Evolutionary conservation across 768 basidiomycete species (phyloP), one percentile per base, ranked within the genome.

Genomic region (Suillus occidentalis): DNA sequence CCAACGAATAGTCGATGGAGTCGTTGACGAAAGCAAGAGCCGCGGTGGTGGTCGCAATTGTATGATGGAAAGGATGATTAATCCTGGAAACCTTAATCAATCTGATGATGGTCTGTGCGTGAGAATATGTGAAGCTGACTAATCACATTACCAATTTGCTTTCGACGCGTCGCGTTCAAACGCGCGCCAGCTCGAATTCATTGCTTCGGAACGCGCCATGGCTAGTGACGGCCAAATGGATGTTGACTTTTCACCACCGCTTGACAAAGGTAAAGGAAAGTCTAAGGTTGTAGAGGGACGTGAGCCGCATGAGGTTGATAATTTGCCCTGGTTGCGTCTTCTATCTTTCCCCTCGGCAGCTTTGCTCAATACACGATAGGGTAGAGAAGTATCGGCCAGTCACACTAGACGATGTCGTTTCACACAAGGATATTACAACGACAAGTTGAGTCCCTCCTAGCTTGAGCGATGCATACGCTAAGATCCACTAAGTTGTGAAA

Each of bases 371-470:
- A 62, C 60, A 52, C 62, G 40, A 53, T 68, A 97, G 97, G 97
- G 97, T 99, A 43, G 97, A 99, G 77, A 98, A 99, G 78, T 99
- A 98, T 79, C 81, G 97, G 62, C 97, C 97, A 14, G 90, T 89
- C 10, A 90, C 91, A 3, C 79, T 99, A 63, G 89, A 91, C 70
- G 97, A 99, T 70, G 94, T 99, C 25, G 97, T 99, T 9, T 97
- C 97, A 0, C 97, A 99, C 73, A 89, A 92, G 68, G 95, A 97
- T 73, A 99, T 99, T 68, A 98, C 91, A 2, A 86, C 82, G 55
- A 99, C 97, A 9, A 98, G 97, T 99, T 59, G 66, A 9, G 74
- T 31, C 6, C 20, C 28, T n/a, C 6, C 14, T 25, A 8, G n/a
- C 16, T 37, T 13, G 22, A 28, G 13, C 8, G 36, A 6, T 60